Conservation (phyloP, 169 alveolate genomes). For the Cryptosporidium canis region DNA sequence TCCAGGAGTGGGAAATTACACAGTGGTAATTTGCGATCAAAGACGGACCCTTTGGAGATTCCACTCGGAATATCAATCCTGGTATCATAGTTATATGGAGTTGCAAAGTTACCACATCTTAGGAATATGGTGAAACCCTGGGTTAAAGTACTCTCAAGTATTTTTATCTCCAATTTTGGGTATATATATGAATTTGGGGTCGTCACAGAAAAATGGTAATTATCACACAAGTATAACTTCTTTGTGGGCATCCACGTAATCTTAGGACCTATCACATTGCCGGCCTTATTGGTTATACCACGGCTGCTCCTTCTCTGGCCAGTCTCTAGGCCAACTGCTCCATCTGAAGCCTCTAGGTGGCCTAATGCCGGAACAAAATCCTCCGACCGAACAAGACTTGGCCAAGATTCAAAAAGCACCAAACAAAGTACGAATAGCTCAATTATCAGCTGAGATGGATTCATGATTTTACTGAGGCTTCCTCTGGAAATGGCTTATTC, state of each 20-base stretch:
- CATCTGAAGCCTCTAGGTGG: too few species aligned
- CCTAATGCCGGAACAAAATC: too few species aligned
- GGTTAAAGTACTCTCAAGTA: constrained; percentile 39
- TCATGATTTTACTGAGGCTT: too few species aligned
- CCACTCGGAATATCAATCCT: constrained; percentile 66
- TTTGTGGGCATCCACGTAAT: constrained; percentile 46
- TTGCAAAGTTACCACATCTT: constrained; percentile 52
- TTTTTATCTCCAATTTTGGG: constrained; percentile 41
- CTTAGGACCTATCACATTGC: neutral
- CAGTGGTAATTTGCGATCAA: constrained; percentile 32
- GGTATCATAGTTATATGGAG: constrained; percentile 61
- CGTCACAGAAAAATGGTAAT: constrained; percentile 49
- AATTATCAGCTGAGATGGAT: too few species aligned
- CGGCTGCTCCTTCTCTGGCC: neutral
- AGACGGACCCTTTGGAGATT: neutral
- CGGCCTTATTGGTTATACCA: neutral
- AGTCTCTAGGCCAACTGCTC: too few species aligned
- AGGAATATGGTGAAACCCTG: constrained; percentile 47
- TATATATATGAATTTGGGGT: constrained; percentile 52
- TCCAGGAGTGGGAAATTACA: constrained; percentile 41
- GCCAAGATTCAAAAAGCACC: too few species aligned
- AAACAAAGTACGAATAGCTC: too few species aligned
- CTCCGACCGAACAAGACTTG: too few species aligned
- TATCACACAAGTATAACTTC: constrained; percentile 56
- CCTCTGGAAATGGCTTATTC: too few species aligned